Evolutionary conservation across 1,284 basidiomycete species (phyloP).

Genomic region (Peniophora sp.): DNA sequence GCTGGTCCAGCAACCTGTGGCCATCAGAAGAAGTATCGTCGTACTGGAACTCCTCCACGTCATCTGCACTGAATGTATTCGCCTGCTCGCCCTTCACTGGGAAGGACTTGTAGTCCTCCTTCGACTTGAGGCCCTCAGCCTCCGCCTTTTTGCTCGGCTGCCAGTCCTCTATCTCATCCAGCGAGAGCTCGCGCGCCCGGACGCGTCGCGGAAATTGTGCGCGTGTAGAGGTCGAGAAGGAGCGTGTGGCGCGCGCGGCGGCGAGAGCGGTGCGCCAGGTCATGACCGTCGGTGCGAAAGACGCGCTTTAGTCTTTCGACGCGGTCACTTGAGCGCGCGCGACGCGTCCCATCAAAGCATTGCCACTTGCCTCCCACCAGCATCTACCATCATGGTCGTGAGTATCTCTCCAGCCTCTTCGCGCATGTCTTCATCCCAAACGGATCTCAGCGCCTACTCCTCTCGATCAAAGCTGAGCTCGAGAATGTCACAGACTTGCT

Average conservation of each 20-base stretch:
- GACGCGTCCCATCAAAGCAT: background rate
- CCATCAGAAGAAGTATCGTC: constrained; percentile 62
- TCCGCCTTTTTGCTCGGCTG: background rate
- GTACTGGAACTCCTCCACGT: constrained; percentile 13
- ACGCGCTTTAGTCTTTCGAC: background rate
- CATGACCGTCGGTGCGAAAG: background rate
- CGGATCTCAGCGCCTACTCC: constrained; percentile 36
- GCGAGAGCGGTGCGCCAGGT: background rate
- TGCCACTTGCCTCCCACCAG: background rate
- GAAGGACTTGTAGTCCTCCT: too few relatives aligned
- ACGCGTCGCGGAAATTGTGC: background rate
- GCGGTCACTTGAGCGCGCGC: background rate
- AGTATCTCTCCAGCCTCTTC: constrained; percentile 9
- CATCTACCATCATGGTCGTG: constrained; percentile 23
- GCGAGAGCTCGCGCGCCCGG: background rate
- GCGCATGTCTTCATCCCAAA: background rate
- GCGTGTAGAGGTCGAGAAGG: background rate
- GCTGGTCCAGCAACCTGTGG: constrained; percentile 61
- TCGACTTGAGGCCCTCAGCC: background rate
- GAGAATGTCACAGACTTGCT: constrained; percentile 66
- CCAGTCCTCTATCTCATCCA: background rate
- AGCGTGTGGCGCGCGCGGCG: background rate
- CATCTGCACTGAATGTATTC: constrained; percentile 3
- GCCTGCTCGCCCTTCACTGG: background rate
- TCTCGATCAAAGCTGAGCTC: constrained; percentile 71